A percentile compares a stretch with the other conserved stretches of the same genome.
phyloP scores from a whole-genome alignment of 1,284 basidiomycete genomes.

The Cutaneotrichosporon cavernicola region DNA sequence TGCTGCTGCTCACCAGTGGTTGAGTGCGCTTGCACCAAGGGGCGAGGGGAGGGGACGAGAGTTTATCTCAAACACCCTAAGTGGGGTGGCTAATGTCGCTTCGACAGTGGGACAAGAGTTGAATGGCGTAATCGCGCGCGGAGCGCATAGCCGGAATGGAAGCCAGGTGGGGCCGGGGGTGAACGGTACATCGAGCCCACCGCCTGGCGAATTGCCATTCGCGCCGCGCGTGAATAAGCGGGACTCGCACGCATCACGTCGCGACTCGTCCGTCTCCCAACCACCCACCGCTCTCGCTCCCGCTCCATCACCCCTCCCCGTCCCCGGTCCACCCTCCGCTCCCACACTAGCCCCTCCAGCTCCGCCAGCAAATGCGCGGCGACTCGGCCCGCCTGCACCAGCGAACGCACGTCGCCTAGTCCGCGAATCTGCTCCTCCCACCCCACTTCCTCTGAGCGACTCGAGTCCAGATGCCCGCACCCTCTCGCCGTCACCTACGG shows the following conservation, averaged over 20 bases:
- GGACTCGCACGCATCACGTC: neutral
- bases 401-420: conserved; percentile 25
- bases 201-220: conserved; percentile 6
- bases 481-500: conserved; percentile 1
- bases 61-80: conserved; percentile 42
- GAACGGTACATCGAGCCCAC: conserved; percentile 15
- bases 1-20: conserved; percentile 43
- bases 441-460: neutral
- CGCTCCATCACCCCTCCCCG: too few species aligned
- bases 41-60: conserved; percentile 47
- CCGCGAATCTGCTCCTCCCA: neutral
- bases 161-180: conserved; percentile 2
- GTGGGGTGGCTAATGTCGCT: conserved; percentile 46
- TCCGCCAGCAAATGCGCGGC: conserved; percentile 7
- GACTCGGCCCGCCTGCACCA: conserved; percentile 28
- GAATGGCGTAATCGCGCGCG: conserved; percentile 21
- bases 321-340: too few species aligned
- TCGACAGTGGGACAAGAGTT: conserved; percentile 29
- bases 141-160: conserved; percentile 15
- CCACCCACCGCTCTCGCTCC: too few species aligned
- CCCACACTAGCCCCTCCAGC: neutral
- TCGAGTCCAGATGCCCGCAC: neutral
- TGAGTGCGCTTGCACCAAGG: conserved; percentile 46
- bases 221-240: conserved; percentile 10
- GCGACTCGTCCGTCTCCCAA: neutral